phyloP scores from a whole-genome alignment of 1,139 yeast genomes.

The Debaryomyces sp. region DNA sequence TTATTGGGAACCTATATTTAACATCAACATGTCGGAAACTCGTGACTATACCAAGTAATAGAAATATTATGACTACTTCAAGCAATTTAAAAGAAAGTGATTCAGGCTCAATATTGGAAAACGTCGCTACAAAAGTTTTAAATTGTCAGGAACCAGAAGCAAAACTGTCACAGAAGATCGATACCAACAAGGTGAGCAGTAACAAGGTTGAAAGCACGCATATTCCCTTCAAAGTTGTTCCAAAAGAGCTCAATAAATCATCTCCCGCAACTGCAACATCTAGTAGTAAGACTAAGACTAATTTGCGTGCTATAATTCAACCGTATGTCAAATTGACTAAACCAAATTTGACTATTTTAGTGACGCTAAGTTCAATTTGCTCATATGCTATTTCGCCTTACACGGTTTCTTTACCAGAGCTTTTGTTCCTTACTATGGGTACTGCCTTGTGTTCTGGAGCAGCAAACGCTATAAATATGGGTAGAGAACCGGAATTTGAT shows the following conservation, averaged over 20 bases:
- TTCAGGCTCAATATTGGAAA: conserved; percentile 20
- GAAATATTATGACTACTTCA: neutral
- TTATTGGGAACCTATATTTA: conserved; percentile 37
- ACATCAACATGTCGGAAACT: conserved; percentile 2
- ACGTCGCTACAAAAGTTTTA: conserved; percentile 39
- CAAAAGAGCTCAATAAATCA: conserved; percentile 26
- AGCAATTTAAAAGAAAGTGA: neutral
- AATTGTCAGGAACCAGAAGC: conserved; percentile 43
- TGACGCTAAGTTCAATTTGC: conserved; percentile 88
- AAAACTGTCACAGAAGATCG: conserved; percentile 25
- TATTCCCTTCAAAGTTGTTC: conserved; percentile 63
- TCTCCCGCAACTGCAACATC: neutral
- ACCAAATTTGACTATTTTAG: conserved; percentile 85
- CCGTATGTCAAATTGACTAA: conserved; percentile 82
- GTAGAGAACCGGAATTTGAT: conserved; percentile 90
- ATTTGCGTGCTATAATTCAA: conserved; percentile 27
- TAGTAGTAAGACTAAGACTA: neutral
- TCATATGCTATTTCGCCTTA: conserved; percentile 91
- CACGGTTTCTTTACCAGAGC: conserved; percentile 68
- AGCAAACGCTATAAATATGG: conserved; percentile 97
- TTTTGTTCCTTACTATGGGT: conserved; percentile 76
- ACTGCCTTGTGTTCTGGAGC: conserved; percentile 89
- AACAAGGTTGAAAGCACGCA: conserved; percentile 18
- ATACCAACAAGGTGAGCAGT: neutral
- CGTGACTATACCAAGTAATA: neutral